Evolutionary conservation across 2,329 filamentous ascomycete genomes (phyloP).

Genomic region (Colletotrichum horii): DNA sequence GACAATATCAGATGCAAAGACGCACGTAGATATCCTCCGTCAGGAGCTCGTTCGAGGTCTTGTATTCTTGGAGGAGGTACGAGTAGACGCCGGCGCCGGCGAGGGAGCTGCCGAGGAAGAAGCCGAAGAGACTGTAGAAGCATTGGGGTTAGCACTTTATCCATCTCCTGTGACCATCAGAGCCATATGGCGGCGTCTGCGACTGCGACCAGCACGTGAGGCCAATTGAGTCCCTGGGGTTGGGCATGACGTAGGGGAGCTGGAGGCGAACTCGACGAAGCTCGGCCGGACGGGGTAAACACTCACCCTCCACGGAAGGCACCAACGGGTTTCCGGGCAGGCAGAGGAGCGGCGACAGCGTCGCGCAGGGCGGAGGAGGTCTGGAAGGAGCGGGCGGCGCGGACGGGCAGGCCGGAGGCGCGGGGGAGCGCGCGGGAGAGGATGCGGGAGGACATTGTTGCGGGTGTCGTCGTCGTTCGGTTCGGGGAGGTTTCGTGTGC

Average conservation of each 20-base stretch:
- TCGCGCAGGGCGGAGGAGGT: slow-evolving; percentile 50
- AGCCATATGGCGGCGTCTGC: not conserved
- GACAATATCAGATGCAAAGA: slow-evolving; percentile 46
- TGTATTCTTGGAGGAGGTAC: slow-evolving; percentile 93
- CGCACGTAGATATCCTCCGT: slow-evolving; percentile 96
- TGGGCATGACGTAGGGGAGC: not conserved
- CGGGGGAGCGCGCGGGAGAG: slow-evolving; percentile 40
- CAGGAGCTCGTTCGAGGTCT: slow-evolving; percentile 88
- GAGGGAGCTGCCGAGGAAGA: slow-evolving; percentile 82
- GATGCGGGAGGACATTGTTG: slow-evolving; percentile 53
- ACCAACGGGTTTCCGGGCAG: slow-evolving; percentile 63
- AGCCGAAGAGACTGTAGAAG: slow-evolving; percentile 78
- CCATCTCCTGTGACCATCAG: too few relatives aligned
- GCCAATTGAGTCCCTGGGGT: not conserved
- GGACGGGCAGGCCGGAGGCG: slow-evolving; percentile 30
- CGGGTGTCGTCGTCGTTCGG: not conserved
- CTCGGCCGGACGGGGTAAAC: not conserved
- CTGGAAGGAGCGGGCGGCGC: slow-evolving; percentile 50
- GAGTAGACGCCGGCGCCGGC: slow-evolving; percentile 86
- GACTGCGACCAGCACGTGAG: not conserved
- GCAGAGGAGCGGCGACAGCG: slow-evolving; percentile 52
- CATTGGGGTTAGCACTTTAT: not conserved
- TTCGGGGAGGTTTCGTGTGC: not conserved
- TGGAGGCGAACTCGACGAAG: not conserved
- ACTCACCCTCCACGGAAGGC: slow-evolving; percentile 67